phyloP scores from a whole-genome alignment of 2,329 filamentous ascomycete species.

The Talaromyces verruculosus region DNA sequence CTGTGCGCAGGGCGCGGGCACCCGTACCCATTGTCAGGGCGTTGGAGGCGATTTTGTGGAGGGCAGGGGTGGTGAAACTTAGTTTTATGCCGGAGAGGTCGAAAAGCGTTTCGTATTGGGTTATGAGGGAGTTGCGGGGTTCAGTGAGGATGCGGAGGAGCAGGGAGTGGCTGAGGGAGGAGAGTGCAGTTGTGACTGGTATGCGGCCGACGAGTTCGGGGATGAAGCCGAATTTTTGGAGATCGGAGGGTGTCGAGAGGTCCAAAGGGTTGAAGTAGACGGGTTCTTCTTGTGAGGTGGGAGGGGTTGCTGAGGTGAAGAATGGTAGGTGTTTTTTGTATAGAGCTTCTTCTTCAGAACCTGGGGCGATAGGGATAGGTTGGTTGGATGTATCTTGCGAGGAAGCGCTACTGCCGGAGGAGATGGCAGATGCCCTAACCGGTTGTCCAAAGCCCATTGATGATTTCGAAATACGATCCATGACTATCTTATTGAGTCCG shows the following conservation, averaged over 20 bases:
- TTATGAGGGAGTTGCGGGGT: conserved; percentile 81
- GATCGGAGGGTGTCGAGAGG: conserved; percentile 70
- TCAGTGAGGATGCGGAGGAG: conserved; percentile 89
- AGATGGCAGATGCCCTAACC: conserved; percentile 57
- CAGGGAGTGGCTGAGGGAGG: conserved; percentile 65
- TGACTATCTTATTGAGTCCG: conserved; percentile 80
- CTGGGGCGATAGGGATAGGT: conserved; percentile 56
- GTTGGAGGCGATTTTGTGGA: conserved; percentile 78
- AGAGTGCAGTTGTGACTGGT: conserved; percentile 83
- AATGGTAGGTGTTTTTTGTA: conserved; percentile 61
- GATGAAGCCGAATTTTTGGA: conserved; percentile 87
- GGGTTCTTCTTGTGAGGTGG: conserved; percentile 43
- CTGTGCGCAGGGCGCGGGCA: conserved; percentile 73
- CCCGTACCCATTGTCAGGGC: conserved; percentile 71
- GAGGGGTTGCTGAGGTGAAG: conserved; percentile 57
- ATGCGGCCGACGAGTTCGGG: conserved; percentile 95
- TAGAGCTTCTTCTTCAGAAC: conserved; percentile 63
- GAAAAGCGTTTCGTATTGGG: conserved; percentile 87
- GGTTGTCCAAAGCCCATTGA: conserved; percentile 90
- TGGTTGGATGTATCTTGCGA: conserved; percentile 25
- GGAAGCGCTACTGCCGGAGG: conserved; percentile 28
- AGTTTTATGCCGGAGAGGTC: conserved; percentile 74
- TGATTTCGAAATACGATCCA: conserved; percentile 80
- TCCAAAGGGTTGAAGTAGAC: conserved; percentile 62
- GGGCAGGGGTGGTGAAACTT: conserved; percentile 75